Evolutionary conservation across 495 filamentous ascomycete species (phyloP), one percentile per base, ranked within the genome.

Genomic region (Tuber magnatum): DNA sequence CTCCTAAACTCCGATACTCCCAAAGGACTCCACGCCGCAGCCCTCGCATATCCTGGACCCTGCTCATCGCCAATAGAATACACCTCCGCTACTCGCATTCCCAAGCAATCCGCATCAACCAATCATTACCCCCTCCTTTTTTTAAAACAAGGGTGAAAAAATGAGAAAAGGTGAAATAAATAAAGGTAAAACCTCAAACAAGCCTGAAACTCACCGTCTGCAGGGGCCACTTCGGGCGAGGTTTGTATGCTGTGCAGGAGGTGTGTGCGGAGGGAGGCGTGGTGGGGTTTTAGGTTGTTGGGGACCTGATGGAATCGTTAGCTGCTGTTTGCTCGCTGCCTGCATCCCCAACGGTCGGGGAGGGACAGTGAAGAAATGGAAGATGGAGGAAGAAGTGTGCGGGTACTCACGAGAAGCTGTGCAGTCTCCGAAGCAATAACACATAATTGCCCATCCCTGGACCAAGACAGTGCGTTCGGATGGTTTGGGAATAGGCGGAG

Each of bases 51-150:
- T 71, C 87, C 88, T 9, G 81, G 76, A 7, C 89, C 90, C 79
- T 89, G 88, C 80, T 92, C 90, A 75, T 89, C 88, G 6, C 88
- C 90, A 69, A 91, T 83, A 14, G 89, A 90, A 83, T 83, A 79
- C 51, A 80, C 76, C 71, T 73, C 56, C 76, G 78, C 71, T 81
- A 75, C 24, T 32, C 6, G 51, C 51, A 32, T 32, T 61, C n/a
- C n/a, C 51, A 61, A 61, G 51, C 51, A 61, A 32, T 12, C 51
- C 51, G 51, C 51, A 61, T 61, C 51, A 61, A 16, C 51, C 51
- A 61, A 61, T 61, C 51, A 61, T 61, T 61, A 61, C 51, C 51
- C 51, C n/a, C 3, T 56, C 51, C n/a, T 61, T 61, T 61, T 61
- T 32, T 16, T n/a, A 61, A 61, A 61, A 61, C 51, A 61, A 61